Percentiles rank a stretch among this genome's conserved stretches.
phyloP scores from a whole-genome alignment of 495 filamentous ascomycete species.

The Letharia columbiana region DNA sequence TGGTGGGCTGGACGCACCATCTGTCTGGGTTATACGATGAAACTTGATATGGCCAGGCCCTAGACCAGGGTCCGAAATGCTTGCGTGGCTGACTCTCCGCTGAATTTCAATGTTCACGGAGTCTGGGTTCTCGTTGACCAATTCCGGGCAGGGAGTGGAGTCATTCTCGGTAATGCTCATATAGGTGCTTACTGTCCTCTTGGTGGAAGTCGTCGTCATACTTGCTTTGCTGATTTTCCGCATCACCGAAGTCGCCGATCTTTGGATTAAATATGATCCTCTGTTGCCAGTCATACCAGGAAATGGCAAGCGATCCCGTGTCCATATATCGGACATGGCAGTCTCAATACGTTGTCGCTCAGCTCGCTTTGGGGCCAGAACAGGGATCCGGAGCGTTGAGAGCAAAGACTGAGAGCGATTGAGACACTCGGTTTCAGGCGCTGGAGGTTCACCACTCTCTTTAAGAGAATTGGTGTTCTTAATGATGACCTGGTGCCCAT shows the following conservation, averaged over 20 bases:
- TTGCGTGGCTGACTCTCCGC: conserved; percentile 4
- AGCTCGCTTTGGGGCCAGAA: conserved; percentile 54
- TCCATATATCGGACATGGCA: conserved; percentile 72
- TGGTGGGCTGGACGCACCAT: conserved; percentile 4
- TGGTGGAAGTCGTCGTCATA: conserved; percentile 55
- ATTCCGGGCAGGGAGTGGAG: neutral
- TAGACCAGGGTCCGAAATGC: neutral
- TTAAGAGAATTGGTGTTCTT: conserved; percentile 75
- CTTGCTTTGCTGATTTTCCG: conserved; percentile 71
- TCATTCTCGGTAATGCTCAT: conserved; percentile 7
- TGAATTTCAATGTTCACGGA: neutral
- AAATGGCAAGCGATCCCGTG: conserved; percentile 69
- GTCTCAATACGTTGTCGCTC: conserved; percentile 73
- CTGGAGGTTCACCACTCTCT: conserved; percentile 35
- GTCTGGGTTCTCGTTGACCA: neutral
- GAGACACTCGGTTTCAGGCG: conserved; percentile 40
- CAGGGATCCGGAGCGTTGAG: conserved; percentile 51
- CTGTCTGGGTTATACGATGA: neutral
- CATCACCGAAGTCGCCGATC: conserved; percentile 70
- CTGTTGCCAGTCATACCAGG: conserved; percentile 70
- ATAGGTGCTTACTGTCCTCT: neutral
- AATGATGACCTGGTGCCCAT: conserved; percentile 69
- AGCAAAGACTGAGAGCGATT: conserved; percentile 65
- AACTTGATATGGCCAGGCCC: neutral
- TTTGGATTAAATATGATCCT: conserved; percentile 56